Percentiles rank a stretch among this genome's conserved stretches.
These are phyloP conservation scores for Elongisporangium prolatum DNA, from an alignment of 352 stramenopile species.

Conservation along the genomic window DNA sequence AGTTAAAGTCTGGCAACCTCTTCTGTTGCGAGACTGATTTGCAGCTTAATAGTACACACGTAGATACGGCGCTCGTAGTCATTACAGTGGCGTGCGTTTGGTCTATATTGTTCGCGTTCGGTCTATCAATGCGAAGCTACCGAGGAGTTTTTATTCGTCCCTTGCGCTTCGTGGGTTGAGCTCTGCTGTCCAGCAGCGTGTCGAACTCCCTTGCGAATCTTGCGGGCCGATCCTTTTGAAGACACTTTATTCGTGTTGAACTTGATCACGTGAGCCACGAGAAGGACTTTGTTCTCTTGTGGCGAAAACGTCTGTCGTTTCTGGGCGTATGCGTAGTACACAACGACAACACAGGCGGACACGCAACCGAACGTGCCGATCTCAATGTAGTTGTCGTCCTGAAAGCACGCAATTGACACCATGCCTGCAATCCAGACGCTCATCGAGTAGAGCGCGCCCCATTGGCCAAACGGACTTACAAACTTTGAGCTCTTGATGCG, in stretches of 20 bases:
- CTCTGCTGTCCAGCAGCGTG: not conserved
- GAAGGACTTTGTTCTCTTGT: constrained; percentile 31
- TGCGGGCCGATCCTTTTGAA: not conserved
- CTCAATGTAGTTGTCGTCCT: constrained; percentile 19
- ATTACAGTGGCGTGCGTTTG: not conserved
- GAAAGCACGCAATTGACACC: constrained; percentile 17
- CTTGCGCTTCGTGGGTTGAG: not conserved
- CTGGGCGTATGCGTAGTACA: constrained; percentile 33
- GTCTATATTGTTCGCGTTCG: not conserved
- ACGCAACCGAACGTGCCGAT: constrained; percentile 14
- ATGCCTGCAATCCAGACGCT: constrained; percentile 24
- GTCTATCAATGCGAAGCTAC: not conserved
- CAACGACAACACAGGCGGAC: constrained; percentile 15
- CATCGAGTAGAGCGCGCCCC: constrained; percentile 25
- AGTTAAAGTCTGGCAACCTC: not conserved
- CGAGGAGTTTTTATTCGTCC: not conserved
- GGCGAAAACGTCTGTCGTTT: constrained; percentile 30
- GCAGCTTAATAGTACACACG: too few species aligned
- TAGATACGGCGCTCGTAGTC: too few species aligned
- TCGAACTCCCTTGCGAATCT: not conserved
- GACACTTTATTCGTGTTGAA: constrained; percentile 14
- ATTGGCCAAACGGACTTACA: constrained; percentile 29
- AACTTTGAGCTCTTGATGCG: constrained; percentile 39
- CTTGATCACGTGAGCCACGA: constrained; percentile 43
- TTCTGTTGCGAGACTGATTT: too few species aligned